phyloP scores from a whole-genome alignment of 441 rosid species.

The Pelargonium citronellum region DNA sequence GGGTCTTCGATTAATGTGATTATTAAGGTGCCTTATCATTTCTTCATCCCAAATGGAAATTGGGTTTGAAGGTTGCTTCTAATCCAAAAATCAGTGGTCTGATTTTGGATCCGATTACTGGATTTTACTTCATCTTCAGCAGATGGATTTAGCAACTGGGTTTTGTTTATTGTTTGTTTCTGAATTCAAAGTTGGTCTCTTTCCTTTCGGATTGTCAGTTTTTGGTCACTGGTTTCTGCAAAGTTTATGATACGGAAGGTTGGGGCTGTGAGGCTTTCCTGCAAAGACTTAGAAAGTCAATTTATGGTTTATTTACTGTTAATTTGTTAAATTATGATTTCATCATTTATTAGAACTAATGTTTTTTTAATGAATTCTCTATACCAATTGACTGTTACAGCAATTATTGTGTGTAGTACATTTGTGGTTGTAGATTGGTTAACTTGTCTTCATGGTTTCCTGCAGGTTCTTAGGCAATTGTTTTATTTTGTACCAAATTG shows the following conservation, averaged over 20 bases:
- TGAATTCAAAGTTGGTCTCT: background rate
- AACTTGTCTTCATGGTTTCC: conserved; percentile 11
- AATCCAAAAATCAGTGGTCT: background rate
- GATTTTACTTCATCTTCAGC: conserved; percentile 6
- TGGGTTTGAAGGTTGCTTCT: conserved; percentile 16
- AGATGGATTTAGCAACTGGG: conserved; percentile 14
- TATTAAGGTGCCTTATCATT: conserved; percentile 24
- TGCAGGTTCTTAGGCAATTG: conserved; percentile 32
- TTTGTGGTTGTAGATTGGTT: background rate
- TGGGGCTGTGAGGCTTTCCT: background rate
- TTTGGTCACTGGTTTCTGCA: background rate
- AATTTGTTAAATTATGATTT: background rate
- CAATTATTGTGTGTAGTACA: background rate
- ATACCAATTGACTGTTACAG: background rate
- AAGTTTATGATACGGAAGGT: background rate
- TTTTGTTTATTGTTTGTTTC: conserved; percentile 9
- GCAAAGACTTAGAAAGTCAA: background rate
- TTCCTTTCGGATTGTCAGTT: background rate
- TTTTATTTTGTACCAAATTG: conserved; percentile 20
- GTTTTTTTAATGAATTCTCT: background rate
- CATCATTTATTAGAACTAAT: background rate
- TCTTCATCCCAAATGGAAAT: conserved; percentile 16
- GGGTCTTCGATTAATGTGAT: conserved; percentile 16
- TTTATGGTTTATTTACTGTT: background rate
- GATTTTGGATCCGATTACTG: conserved; percentile 14